Evolutionary conservation across 1,284 basidiomycete genomes (phyloP).

Genomic region (Puccinia polysora): DNA sequence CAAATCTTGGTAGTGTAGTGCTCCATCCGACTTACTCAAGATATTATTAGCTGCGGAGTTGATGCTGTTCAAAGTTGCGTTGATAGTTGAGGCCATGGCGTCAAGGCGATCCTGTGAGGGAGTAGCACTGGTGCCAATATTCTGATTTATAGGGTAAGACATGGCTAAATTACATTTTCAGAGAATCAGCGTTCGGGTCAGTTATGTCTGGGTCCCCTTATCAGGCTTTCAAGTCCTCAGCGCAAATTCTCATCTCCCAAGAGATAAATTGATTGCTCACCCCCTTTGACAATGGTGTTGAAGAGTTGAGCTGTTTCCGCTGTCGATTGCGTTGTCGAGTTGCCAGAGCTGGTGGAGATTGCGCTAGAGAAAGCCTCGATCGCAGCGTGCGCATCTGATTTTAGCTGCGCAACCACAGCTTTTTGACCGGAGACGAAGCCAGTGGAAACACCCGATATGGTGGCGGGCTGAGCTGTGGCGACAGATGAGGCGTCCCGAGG

Average conservation of each 20-base stretch:
- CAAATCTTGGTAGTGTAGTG: conserved; percentile 34
- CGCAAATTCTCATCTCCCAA: not conserved
- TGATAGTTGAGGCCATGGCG: conserved; percentile 29
- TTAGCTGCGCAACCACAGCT: conserved; percentile 22
- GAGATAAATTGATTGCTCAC: not conserved
- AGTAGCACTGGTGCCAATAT: conserved; percentile 8
- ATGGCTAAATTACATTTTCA: conserved; percentile 3
- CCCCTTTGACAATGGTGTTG: conserved; percentile 38
- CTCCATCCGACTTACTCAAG: conserved; percentile 21
- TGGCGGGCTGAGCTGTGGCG: not conserved
- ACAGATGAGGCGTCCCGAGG: conserved; percentile 1
- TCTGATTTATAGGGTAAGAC: conserved; percentile 27
- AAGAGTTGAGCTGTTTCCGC: conserved; percentile 38
- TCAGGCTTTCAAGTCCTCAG: no score
- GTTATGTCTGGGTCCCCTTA: no score
- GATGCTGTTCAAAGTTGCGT: conserved; percentile 39
- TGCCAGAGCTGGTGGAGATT: conserved; percentile 2
- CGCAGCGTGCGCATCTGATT: conserved; percentile 33
- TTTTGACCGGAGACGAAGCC: conserved; percentile 9
- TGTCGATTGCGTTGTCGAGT: conserved; percentile 41
- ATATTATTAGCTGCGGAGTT: conserved; percentile 25
- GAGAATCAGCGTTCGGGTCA: not conserved
- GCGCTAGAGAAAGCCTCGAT: conserved; percentile 17
- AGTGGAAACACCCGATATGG: conserved; percentile 30
- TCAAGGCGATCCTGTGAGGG: conserved; percentile 32